Evolutionary conservation across 306 rosid genomes (phyloP), one percentile per base, ranked within the genome.

Genomic region (Cicer judaicum): DNA sequence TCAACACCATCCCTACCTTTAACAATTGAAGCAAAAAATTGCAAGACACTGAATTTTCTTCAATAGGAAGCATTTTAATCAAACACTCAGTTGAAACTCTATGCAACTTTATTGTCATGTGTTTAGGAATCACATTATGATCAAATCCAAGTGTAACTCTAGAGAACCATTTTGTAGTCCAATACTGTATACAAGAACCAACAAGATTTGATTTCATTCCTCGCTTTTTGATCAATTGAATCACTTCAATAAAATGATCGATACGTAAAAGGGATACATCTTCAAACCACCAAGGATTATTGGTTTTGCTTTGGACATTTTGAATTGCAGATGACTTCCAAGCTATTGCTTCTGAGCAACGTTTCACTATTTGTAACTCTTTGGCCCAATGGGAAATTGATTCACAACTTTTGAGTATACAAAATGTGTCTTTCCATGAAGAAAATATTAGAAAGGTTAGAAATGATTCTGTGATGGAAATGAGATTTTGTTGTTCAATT

Each of bases 351-450:
- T 91, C 93, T 0, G 91, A 14, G 77, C 98, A 89, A 15, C 80
- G 76, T 62, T 80, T 84, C 57, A 86, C 72, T 71, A 93, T 75
- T 10, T 81, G 81, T 1, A 91, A 64, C 63, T 78, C 86, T 47
- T 89, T 88, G 49, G 91, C 94, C 88, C 90, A 87, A 49, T 64
- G 60, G 53, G 92, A 75, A 76, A 93, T 53, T 40, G 89, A 48
- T 80, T 93, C 98, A 43, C 87, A 85, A 74, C 81, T 87, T 72
- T 88, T 89, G n/a, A 89, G 77, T 84, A 93, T 82, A 57, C n/a
- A 71, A 11, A 88, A 83, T 7, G 94, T 85, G 82, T 84, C 88
- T 82, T 87, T 89, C 98, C 97, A 93, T 29, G 95, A 93, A 50
- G 92, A 83, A 9, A 86, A 57, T 13, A 91, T 74, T 8, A 87